These are phyloP conservation scores for Starmerella floricola DNA, from an alignment of 805 yeast species.

Conservation along the genomic window DNA sequence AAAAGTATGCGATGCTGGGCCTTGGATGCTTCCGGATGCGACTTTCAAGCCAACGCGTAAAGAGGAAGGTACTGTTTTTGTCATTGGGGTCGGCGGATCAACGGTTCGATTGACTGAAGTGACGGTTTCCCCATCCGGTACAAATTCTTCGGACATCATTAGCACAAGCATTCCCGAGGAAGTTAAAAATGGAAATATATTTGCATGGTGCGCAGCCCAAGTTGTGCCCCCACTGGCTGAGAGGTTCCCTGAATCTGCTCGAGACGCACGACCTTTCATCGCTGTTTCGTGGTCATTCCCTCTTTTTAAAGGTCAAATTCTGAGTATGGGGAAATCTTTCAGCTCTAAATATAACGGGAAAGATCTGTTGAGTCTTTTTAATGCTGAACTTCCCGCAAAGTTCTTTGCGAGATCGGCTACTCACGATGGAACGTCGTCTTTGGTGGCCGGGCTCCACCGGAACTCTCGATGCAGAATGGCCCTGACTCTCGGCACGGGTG, in stretches of 20 bases:
- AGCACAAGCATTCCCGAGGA: constrained; percentile 7
- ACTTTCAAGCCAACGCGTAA: constrained; percentile 4
- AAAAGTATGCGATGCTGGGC: constrained; percentile 10
- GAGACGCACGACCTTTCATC: not conserved
- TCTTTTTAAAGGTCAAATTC: constrained; percentile 16
- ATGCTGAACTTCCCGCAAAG: constrained; percentile 5
- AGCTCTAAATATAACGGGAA: constrained; percentile 4
- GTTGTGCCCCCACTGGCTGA: constrained; percentile 5
- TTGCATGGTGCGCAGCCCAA: constrained; percentile 17
- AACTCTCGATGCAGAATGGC: constrained; percentile 17
- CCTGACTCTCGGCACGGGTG: constrained; percentile 24
- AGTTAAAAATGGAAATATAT: constrained; percentile 9
- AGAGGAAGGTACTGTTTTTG: constrained; percentile 15
- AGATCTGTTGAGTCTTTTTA: constrained; percentile 11
- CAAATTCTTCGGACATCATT: constrained; percentile 2
- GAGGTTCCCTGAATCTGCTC: not conserved
- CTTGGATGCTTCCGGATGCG: constrained; percentile 19
- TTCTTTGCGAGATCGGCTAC: constrained; percentile 8
- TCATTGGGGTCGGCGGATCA: constrained; percentile 23
- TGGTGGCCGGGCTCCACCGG: constrained; percentile 18
- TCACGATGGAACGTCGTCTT: constrained; percentile 23
- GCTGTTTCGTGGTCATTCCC: constrained; percentile 25
- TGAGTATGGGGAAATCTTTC: constrained; percentile 23
- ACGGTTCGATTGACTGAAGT: constrained; percentile 18
- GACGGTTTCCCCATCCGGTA: not conserved